phyloP scores from a whole-genome alignment of 2,329 filamentous ascomycete genomes.

The Xylariales sp. region DNA sequence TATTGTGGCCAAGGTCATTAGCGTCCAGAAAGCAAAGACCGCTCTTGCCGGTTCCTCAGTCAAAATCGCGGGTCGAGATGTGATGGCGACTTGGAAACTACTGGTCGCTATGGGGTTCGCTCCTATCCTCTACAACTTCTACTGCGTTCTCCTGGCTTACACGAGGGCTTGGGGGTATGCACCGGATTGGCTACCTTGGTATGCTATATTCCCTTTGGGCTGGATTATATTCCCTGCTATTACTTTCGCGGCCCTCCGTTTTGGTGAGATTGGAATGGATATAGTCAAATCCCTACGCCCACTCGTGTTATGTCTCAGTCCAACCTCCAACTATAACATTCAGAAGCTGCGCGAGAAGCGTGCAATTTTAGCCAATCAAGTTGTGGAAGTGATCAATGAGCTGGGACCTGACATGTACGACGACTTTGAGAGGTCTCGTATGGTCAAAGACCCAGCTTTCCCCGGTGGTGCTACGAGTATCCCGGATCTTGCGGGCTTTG shows the following conservation, averaged over 20 bases:
- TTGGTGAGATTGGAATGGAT: constrained; percentile 98
- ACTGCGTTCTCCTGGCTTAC: constrained; percentile 68
- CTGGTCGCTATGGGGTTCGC: constrained; percentile 82
- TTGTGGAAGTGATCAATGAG: constrained; percentile 90
- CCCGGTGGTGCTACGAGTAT: constrained; percentile 20
- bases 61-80: constrained; percentile 83
- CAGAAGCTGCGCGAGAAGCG: constrained; percentile 71
- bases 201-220: constrained; percentile 68
- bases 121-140: constrained; percentile 76
- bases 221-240: constrained; percentile 80
- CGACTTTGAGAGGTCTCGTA: constrained; percentile 80
- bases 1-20: constrained; percentile 77
- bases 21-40: constrained; percentile 74
- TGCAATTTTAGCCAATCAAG: constrained; percentile 70
- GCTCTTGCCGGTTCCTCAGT: constrained; percentile 82
- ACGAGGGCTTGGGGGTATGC: constrained; percentile 81
- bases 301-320: constrained; percentile 78
- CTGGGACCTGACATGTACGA: constrained; percentile 94
- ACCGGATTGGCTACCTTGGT: constrained; percentile 75
- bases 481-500: constrained; percentile 25
- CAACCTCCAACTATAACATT: constrained; percentile 78
- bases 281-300: constrained; percentile 93
- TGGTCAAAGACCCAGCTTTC: constrained; percentile 53
- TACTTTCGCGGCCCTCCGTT: constrained; percentile 88
- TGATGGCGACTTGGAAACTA: constrained; percentile 92